Evolutionary conservation across 2,329 filamentous ascomycete species (phyloP), one percentile per base, ranked within the genome.

Genomic region (Sporothrix globosa): DNA sequence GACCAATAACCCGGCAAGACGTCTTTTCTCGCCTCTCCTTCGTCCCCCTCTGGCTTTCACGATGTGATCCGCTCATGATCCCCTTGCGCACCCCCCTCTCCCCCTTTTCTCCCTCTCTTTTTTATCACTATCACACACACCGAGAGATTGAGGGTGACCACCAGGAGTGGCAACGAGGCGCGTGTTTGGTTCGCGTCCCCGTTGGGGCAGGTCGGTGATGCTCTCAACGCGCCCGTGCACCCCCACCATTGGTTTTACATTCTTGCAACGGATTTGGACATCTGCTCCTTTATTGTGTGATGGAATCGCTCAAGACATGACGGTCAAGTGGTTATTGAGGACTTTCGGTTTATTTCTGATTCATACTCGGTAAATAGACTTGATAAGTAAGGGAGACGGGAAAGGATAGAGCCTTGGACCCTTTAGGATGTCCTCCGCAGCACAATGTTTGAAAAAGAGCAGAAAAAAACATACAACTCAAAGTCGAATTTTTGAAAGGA

Each of bases 51-150:
- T 17, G 9, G 6, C 13, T 46, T 46, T 14, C 58, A 63, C 27
- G 27, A 39, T 63, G 39, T 63, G 58, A 63, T 63, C 21, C 39
- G 58, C 39, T 27, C 58, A 46, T 63, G 58, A 63, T 63, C 58
- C 34, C 39, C 58, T 11, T n/a, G 34, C 19, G 34, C 30, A 41
- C 30, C 56, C 34, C 56, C 54, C 27, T 34, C 34, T 11, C 41
- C 13, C 21, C 58, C 21, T 11, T 14, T 61, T 39, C 30, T 58
- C 19, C 21, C 24, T 27, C 58, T 61, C 56, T 34, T 1, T 4
- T 39, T 27, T 46, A 63, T 63, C 58, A 63, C 58, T 24, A 63
- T 63, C 58, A 63, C 58, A 63, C 39, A 19, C 58, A 46, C 58
- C 21, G 58, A 63, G 39, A 44, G 56, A 24, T 14, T 17, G 41